Evolutionary conservation across 768 basidiomycete species (phyloP).

Genomic region (Leccinum pellstonianum): DNA sequence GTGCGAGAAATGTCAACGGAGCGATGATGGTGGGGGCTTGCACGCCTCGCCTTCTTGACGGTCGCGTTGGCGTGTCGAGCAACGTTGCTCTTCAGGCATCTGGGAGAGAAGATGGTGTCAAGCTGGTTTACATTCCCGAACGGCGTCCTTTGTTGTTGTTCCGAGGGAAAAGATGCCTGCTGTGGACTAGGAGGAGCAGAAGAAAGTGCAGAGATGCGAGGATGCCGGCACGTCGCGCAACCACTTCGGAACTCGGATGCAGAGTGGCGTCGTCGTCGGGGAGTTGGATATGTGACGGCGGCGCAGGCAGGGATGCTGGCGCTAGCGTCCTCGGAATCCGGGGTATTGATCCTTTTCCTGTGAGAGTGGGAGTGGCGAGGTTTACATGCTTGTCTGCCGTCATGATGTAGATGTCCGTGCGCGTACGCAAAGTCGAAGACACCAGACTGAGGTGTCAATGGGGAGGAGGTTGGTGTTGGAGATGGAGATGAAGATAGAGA

Average conservation of each 20-base stretch:
- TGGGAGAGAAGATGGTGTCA: neutral
- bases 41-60: constrained; percentile 9
- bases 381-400: neutral
- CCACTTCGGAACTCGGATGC: constrained; percentile 28
- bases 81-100: neutral
- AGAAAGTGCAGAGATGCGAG: constrained; percentile 13
- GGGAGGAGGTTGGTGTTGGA: neutral
- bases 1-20: neutral
- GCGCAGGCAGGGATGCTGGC: neutral
- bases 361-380: neutral
- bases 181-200: constrained; percentile 15
- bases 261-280: constrained; percentile 8
- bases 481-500: neutral
- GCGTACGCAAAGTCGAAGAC: constrained; percentile 3
- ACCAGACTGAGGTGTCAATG: constrained; percentile 4
- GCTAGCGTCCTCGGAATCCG: constrained; percentile 17
- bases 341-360: constrained; percentile 1
- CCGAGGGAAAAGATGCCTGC: neutral
- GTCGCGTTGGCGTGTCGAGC: neutral
- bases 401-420: neutral
- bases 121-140: constrained; percentile 1
- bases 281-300: neutral
- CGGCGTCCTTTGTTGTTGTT: neutral
- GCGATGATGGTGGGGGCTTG: neutral
- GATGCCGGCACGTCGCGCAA: constrained; percentile 28